Base-by-base conservation (phyloP, 306 rosid genomes). In the Vicia villosa region DNA sequence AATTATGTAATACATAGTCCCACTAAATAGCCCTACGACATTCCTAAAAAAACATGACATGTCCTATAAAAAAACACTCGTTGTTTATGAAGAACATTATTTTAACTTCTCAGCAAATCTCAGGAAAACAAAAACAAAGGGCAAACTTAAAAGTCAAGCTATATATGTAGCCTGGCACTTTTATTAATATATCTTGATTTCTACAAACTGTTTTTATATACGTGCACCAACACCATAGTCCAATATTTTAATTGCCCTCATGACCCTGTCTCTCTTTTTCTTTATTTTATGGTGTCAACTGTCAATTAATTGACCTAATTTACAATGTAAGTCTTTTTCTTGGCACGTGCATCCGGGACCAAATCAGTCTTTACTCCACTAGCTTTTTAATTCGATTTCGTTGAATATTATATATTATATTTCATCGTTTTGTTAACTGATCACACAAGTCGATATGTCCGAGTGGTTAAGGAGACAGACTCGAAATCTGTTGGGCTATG, bases 381-480 rank as follows among this genome's bases (percentile, higher is more conserved):
- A 54, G 37, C 37, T 32, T 32, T 32, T 32, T 6, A 32, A 5
- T 32, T 32, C 37, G 37, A 1, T 1, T 32, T 32, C 37, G 8
- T 32, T 6, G 0, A 1, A 6, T 5, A 32, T 0, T 0, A 1
- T 32, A 0, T 32, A 6, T 32, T 32, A 6, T 32, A 32, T 32
- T 0, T 32, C 1, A 34, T 5, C 3, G 0, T 0, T 10, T 40
- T 40, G 0, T 10, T 2, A 38, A 1, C 0, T 2, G 10, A 3
- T 0, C 38, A 34, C 9, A 34, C 4, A 10, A 10, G 82, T 78
- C 82, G 74, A 78, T 78, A 78, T 78, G 82, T 78, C 82, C 82
- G 82, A 74, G 80, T 77, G 80, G 83, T 77, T 82, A 82, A 78
- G 86, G 83, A 82, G 83, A 77, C 80, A 77, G 85, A 82, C 80